A percentile compares a stretch with the other conserved stretches of the same genome.
Evolutionary conservation across 768 basidiomycete genomes (phyloP).

Genomic region (Crucibulum laeve): DNA sequence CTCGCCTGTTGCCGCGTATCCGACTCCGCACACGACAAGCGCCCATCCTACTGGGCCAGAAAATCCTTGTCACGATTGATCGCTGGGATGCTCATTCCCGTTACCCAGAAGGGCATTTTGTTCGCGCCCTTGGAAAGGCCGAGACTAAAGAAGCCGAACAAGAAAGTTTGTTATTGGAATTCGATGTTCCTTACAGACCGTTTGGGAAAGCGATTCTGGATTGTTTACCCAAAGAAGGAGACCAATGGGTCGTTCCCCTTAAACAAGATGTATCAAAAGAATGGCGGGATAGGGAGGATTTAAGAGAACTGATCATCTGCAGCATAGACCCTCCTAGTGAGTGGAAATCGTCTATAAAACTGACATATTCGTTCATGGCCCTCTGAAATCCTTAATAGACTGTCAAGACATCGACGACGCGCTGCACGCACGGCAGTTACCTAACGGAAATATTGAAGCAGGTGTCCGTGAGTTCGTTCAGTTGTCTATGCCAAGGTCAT

Average conservation of each 20-base stretch:
- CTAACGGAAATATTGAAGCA: constrained; percentile 94
- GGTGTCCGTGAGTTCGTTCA: constrained; percentile 84
- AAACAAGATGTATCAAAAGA: constrained; percentile 42
- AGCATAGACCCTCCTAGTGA: constrained; percentile 95
- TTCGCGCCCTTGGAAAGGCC: constrained; percentile 83
- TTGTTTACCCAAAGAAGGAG: constrained; percentile 87
- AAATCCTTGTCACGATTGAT: constrained; percentile 95
- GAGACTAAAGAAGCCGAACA: constrained; percentile 97
- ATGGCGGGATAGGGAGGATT: constrained; percentile 86
- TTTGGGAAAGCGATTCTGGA: constrained; percentile 95
- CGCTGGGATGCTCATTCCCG: constrained; percentile 83
- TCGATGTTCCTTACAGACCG: constrained; percentile 92
- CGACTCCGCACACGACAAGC: constrained; percentile 94
- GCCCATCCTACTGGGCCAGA: constrained; percentile 81
- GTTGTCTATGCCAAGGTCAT: background rate
- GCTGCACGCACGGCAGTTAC: constrained; percentile 79
- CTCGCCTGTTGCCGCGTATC: constrained; percentile 88
- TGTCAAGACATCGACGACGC: constrained; percentile 99
- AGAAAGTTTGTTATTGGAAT: constrained; percentile 90
- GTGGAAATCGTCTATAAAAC: constrained; percentile 7
- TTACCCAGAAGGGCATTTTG: constrained; percentile 97
- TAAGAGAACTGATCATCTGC: constrained; percentile 83
- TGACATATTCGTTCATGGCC: too few species aligned
- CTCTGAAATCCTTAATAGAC: constrained; percentile 35
- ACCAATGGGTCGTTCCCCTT: constrained; percentile 86